Base-by-base conservation (phyloP, 202 grass and related monocot genomes). In the Bolboschoenoplectus hybrid region DNA sequence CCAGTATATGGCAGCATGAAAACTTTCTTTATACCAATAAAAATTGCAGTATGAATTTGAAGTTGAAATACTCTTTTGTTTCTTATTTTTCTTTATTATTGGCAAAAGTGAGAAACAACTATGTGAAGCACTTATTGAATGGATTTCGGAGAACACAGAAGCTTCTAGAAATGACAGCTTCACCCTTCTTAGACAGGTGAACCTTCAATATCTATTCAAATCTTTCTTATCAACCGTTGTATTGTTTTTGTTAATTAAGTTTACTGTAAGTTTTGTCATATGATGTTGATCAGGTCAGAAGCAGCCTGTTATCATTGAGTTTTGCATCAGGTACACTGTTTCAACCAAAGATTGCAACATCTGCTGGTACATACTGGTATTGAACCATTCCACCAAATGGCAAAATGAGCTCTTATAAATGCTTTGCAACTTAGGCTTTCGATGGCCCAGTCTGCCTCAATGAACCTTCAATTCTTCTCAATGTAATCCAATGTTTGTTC, bases 91-190 rank as follows among this genome's bases (percentile, higher is more conserved):
- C 4, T 79, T 58, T 19, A 58, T 79, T 43, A 41, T 58, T 79
- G 13, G 45, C 7, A 10, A 41, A 79, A 79, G 75, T 41, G 75
- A 79, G 75, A 79, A 60, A 52, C 75, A 79, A 60, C 53, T 79
- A 12, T 79, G 75, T 79, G 46, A 79, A 79, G 34, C 75, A 58
- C 34, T 79, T 79, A 41, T 58, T 58, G 35, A 57, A 79, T 79
- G 75, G 75, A 79, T 57, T 40, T 36, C 14, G 14, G 52, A 8
- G 7, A 79, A 79, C 75, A 60, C 35, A 9, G 75, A 79, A 19
- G 36, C 75, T 79, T 79, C 75, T 19, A 57, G 14, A 41, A n/a
- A 79, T 19, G 75, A 60, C 52, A 58, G 35, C 35, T 60, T 79
- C 32, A 55, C 52, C 75, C 75, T 79, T 40, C 52, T 79, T 41